Evolutionary conservation across 805 yeast genomes (phyloP).

Genomic region (Teunomyces barrocoloradensis): DNA sequence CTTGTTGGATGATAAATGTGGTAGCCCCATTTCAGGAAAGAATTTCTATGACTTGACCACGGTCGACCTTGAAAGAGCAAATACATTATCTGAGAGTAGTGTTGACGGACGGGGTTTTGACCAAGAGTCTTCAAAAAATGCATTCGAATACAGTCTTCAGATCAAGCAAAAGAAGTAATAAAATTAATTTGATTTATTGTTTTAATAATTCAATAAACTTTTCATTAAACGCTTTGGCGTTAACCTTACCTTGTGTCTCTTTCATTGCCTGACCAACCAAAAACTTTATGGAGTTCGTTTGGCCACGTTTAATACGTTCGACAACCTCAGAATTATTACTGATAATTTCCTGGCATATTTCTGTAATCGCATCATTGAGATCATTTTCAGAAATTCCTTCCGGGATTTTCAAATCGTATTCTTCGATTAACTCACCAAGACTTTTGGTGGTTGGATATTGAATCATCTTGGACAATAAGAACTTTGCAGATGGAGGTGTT

Average conservation of each 20-base stretch:
- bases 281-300: slow-evolving; percentile 67
- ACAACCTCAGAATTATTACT: slow-evolving; percentile 52
- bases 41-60: neutral
- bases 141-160: slow-evolving; percentile 14
- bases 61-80: neutral
- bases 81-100: neutral
- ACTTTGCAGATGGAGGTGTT: slow-evolving; percentile 67
- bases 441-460: slow-evolving; percentile 33
- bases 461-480: slow-evolving; percentile 61
- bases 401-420: slow-evolving; percentile 46
- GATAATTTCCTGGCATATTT: slow-evolving; percentile 47
- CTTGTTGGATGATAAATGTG: slow-evolving; percentile 10
- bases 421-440: slow-evolving; percentile 48
- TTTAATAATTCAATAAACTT: slow-evolving; percentile 23
- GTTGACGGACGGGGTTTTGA: neutral
- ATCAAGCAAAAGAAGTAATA: slow-evolving; percentile 8
- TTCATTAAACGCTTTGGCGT: slow-evolving; percentile 27
- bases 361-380: slow-evolving; percentile 30
- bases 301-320: slow-evolving; percentile 53
- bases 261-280: slow-evolving; percentile 86
- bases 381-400: slow-evolving; percentile 28
- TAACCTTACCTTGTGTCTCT: slow-evolving; percentile 62
- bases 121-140: slow-evolving; percentile 1
- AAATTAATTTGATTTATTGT: neutral
- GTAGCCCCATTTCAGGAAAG: neutral